Evolutionary conservation across 1,284 basidiomycete genomes (phyloP).

Genomic region (Irpex lacteus): DNA sequence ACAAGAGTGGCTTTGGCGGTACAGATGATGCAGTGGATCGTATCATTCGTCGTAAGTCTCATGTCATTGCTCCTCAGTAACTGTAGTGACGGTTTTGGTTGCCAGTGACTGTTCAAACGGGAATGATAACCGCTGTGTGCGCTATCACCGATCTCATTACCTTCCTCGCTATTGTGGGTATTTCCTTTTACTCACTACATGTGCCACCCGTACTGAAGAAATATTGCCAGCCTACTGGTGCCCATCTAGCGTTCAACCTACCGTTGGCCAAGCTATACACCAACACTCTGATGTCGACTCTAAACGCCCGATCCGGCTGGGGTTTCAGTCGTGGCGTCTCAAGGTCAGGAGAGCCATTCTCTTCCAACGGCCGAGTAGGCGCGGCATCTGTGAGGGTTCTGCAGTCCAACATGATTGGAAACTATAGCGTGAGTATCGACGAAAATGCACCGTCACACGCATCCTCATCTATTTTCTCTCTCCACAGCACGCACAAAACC

Average conservation of each 20-base stretch:
- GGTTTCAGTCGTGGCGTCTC: neutral
- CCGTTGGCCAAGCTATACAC: slow-evolving; percentile 42
- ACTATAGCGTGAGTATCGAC: neutral
- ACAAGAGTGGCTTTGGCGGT: slow-evolving; percentile 5
- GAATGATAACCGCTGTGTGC: slow-evolving; percentile 30
- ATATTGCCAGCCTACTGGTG: neutral
- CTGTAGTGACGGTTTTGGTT: neutral
- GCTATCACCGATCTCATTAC: slow-evolving; percentile 9
- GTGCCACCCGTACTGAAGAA: neutral
- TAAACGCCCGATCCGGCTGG: slow-evolving; percentile 37
- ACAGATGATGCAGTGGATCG: slow-evolving; percentile 3
- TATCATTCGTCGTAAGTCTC: slow-evolving; percentile 4
- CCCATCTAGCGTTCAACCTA: slow-evolving; percentile 40
- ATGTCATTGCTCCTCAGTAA: neutral
- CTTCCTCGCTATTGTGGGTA: slow-evolving; percentile 7
- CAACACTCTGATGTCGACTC: slow-evolving; percentile 40
- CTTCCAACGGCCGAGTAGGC: neutral
- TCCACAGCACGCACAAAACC: neutral
- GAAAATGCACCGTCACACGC: neutral
- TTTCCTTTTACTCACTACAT: slow-evolving; percentile 15
- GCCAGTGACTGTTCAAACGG: slow-evolving; percentile 39
- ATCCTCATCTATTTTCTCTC: neutral
- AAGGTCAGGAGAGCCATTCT: neutral
- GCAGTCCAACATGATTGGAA: neutral
- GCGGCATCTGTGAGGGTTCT: neutral